A percentile compares a stretch with the other conserved stretches of the same genome.
phyloP scores from a whole-genome alignment of 306 rosid species.

The Citrullus amarus region DNA sequence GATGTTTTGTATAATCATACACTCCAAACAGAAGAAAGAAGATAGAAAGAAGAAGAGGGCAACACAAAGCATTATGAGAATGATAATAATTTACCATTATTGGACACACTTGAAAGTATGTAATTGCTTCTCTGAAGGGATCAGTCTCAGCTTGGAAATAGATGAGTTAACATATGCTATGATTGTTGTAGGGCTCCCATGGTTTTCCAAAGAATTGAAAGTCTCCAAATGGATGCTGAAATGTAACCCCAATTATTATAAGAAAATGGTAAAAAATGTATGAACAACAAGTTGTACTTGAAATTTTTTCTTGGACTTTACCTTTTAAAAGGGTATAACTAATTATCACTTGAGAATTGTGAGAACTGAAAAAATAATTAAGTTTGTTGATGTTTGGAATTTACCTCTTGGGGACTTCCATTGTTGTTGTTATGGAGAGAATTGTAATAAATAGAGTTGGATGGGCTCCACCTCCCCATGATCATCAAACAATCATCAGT shows the following conservation, averaged over 20 bases:
- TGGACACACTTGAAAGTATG: neutral
- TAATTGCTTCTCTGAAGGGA: neutral
- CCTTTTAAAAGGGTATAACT: neutral
- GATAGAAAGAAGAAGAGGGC: neutral
- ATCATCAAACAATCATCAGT: constrained; percentile 20
- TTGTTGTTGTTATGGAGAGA: constrained; percentile 24
- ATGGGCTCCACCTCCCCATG: constrained; percentile 48
- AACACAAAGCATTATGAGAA: neutral
- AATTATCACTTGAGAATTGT: too few species aligned
- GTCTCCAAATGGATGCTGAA: constrained; percentile 56
- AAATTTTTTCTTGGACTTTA: constrained; percentile 1
- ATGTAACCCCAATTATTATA: constrained; percentile 12
- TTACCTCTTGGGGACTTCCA: constrained; percentile 51
- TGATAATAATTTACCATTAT: neutral
- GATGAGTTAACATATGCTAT: neutral
- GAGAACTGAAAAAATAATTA: neutral
- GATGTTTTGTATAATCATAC: neutral
- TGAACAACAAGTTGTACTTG: neutral
- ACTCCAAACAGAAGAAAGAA: neutral
- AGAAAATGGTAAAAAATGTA: neutral
- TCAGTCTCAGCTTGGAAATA: neutral
- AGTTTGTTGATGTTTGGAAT: constrained; percentile 13
- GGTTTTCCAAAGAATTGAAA: constrained; percentile 35
- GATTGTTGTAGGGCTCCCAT: constrained; percentile 56
- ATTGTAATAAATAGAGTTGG: constrained; percentile 27